phyloP scores from a whole-genome alignment of 306 rosid genomes.

The Urtica urens region DNA sequence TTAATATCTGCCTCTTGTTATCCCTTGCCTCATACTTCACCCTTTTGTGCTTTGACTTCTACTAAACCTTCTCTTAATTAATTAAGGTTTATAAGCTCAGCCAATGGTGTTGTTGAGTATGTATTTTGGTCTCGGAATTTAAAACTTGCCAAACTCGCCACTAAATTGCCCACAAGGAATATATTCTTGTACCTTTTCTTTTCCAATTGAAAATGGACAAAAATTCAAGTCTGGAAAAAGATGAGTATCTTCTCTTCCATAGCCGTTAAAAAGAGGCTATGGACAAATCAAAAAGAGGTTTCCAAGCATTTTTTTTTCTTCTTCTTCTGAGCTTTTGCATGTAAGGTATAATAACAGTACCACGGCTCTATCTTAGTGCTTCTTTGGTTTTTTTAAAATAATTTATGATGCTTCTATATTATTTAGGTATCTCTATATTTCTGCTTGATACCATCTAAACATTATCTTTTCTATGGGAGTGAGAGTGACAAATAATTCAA shows the following conservation, averaged over 20 bases:
- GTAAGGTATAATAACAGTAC: background rate
- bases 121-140: background rate
- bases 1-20: conserved; percentile 14
- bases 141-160: conserved; percentile 6
- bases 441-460: conserved; percentile 3
- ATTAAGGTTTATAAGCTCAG: conserved; percentile 8
- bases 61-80: background rate
- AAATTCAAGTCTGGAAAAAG: background rate
- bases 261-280: conserved; percentile 8
- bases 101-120: background rate
- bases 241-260: conserved; percentile 11
- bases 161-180: conserved; percentile 9
- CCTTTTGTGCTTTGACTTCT: conserved; percentile 33
- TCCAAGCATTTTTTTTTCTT: background rate
- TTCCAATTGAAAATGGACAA: conserved; percentile 1
- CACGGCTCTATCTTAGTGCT: background rate
- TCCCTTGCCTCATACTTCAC: conserved; percentile 35
- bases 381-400: background rate
- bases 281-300: background rate
- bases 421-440: background rate
- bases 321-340: background rate
- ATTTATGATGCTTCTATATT: too few species aligned
- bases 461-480: conserved; percentile 1
- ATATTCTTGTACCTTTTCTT: conserved; percentile 6
- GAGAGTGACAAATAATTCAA: background rate